Evolutionary conservation across 2,329 filamentous ascomycete species (phyloP), one percentile per base, ranked within the genome.

Genomic region (Monilinia fructicola): DNA sequence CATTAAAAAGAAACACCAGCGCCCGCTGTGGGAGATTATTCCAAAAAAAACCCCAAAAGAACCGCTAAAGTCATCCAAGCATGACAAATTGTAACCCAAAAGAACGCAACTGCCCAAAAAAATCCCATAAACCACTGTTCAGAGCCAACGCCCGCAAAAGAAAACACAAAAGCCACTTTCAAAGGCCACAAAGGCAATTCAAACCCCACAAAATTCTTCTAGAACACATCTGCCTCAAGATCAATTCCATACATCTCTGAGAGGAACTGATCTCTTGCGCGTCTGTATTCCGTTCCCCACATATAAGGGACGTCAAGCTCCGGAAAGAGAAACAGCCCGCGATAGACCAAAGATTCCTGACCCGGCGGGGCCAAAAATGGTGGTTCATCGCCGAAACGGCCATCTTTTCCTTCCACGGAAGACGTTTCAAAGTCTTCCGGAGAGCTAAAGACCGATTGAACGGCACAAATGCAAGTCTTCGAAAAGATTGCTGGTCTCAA

Each of bases 401-500:
- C 56, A 59, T 26, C 5, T 42, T 59, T 5, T 23, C 10, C 12
- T 48, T 58, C 23, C 16, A 7, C 23, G 38, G 54, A 58, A 21
- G 40, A 12, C 18, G 7, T n/a, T 10, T 21, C 21, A n/a, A 10
- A 10, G 21, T 28, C 21, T 44, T 48, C 56, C 42, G 38, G 23
- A 48, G 21, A 60, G 56, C 28, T 12, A 60, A 60, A 60, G 56
- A 50, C 56, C 44, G 21, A 28, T 48, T 48, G 56, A 48, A 48
- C 56, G 18, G n/a, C 56, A 11, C 56, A 26, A 40, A 31, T 46
- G 28, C 56, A 50, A 38, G 7, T 12, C 46, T 50, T 60, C 10
- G 28, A 60, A 50, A 59, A 46, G 28, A 38, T 35, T 60, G 56
- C 56, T 11, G 11, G 21, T 46, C 56, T 60, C 44, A 60, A 60